Base-by-base conservation (phyloP, 257 asterid genomes). In the Capsicum pubescens region DNA sequence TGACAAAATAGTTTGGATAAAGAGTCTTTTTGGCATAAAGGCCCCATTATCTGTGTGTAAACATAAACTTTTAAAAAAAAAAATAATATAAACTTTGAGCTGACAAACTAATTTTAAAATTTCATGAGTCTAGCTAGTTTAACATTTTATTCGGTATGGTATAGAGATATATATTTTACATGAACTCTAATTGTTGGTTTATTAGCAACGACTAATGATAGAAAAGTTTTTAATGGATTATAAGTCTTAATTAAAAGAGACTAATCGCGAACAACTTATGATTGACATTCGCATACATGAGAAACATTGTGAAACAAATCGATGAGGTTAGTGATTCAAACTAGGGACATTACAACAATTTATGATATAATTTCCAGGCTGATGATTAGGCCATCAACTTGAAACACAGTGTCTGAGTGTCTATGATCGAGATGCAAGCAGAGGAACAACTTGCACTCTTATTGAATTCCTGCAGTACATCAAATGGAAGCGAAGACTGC, bases 391-490 rank as follows among this genome's bases (percentile, higher is more conserved):
- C 13, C 14, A 52, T 66, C 54, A 68, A 50, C 67, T 44, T 36
- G 10, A 35, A 66, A 16, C n/a, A 50, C 42, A 58, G 46, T 88
- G 93, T 97, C 98, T 93, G 84, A 94, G 97, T n/a, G 98, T 97
- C 85, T 94, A 97, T 32, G 99, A 88, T 39, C 97, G 93, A 50
- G 98, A 95, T 15, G 99, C 98, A 54, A 93, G 93, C 26, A 95
- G 92, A 72, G 99, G 99, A 82, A 95, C 71, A 2, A 88, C 95
- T 90, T 94, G 98, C 94, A 95, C 89, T 87, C 94, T 90, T 32
- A 97, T 94, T 6, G 95, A 92, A 87, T 92, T 93, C 89, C 98
- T 90, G 90, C 97, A 92, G 69, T 92, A 95, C 96, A 95, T 94
- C 84, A 94, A 82, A 86, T 95, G 97, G 90, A 97, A 94, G 44